Base-by-base conservation (phyloP, 2,329 filamentous ascomycete species). In the Alternaria sp. region DNA sequence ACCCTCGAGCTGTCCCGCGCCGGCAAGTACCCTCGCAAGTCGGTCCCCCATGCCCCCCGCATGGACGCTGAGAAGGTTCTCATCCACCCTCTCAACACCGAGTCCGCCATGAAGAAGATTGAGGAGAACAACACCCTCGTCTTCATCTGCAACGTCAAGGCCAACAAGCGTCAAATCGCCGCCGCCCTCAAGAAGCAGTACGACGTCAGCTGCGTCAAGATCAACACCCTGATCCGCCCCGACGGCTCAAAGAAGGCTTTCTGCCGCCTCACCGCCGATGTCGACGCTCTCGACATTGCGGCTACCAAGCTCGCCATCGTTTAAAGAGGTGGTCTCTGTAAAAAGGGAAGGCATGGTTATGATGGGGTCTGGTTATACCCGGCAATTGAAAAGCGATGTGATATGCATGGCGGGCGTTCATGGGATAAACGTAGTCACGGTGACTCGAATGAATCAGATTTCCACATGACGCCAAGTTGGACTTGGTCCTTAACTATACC, bases 41-140 rank as follows among this genome's bases (percentile, higher is more conserved):
- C 93, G 73, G 89, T 99, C 81, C 90, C 92, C 78, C 91, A 94
- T 82, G 88, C 88, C 81, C 91, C 94, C 75, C 91, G 93, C 77
- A 92, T 99, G 79, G 95, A 99, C 85, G 92, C 94, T 86, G 92
- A 94, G 89, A 97, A 96, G 90, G 88, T 98, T 82, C 91, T 99
- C 83, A 87, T 98, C 80, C 93, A 97, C 95, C 75, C 95, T 73
- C 89, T 99, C 81, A 99, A 99, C 91, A 99, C 95, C 64, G 95
- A 99, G 91, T 95, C 91, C 80, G 95, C 96, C 79, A 98, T 99
- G 94, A 99, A 99, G 93, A 97, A 97, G 91, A 97, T 99, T 77
- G 95, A 99, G 88, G 95, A 99, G 91, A 94, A 99, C 90, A 99
- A 99, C 89, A 99, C 95, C 74, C 89, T 99, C 54, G 93, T 96